Base-by-base conservation (phyloP, 2,329 filamentous ascomycete genomes). In the Pseudogymnoascus destructans region DNA sequence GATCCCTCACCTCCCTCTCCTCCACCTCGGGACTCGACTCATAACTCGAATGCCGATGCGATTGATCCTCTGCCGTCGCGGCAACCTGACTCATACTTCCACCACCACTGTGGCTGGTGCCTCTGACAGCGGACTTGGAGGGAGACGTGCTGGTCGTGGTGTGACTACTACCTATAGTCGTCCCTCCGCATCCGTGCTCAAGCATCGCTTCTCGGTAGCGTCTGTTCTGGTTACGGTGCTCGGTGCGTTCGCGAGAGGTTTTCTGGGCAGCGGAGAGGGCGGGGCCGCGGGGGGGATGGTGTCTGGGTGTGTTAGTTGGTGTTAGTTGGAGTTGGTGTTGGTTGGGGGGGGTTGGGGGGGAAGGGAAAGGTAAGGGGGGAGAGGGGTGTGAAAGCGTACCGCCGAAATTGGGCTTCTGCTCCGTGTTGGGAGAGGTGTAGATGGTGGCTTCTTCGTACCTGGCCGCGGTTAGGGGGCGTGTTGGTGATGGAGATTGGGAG, bases 321-420 rank as follows among this genome's bases (percentile, higher is more conserved):
- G 11, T 23, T 23, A n/a, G n/a, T 36, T 11, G 38, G 38, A 11
- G 9, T 6, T 21, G 17, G 38, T 13, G 10, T 21, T 5, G 36
- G 54, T 55, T 72, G 69, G 17, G 15, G 35, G 2, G 4, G 30
- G 1, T 32, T 68, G 64, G n/a, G 71, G 2, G 64, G 52, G 35
- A 73, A 64, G 1, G 77, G 46, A 10, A 17, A 11, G 8, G 33
- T 17, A 17, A n/a, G 33, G 3, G 15, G 9, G 36, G 9, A 17
- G n/a, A n/a, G n/a, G n/a, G n/a, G n/a, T n/a, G 3, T 19, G 19
- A 13, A 23, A 7, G 38, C 38, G 57, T 77, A 0, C 66, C 65
- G 1, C 76, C 69, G 49, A 73, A 76, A 0, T 73, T 74, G 6
- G 77, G 69, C 55, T 70, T 71, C 13, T 76, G 60, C 13, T 68